A percentile compares a stretch with the other conserved stretches of the same genome.
phyloP scores from a whole-genome alignment of 2,329 filamentous ascomycete species.

The Paracorniculantispora psalliotae region DNA sequence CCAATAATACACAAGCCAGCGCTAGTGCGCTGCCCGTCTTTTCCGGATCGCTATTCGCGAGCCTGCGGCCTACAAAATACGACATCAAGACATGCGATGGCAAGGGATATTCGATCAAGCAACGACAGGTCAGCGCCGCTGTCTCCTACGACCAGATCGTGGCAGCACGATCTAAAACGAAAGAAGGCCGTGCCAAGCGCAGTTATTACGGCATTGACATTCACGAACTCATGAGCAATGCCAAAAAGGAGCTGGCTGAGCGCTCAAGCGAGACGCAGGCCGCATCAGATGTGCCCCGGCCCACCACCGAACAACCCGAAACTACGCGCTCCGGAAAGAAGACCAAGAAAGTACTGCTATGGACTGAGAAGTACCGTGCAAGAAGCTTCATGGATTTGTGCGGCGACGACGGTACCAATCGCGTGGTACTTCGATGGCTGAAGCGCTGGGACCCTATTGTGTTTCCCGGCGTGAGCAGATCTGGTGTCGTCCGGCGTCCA shows the following conservation, averaged over 20 bases:
- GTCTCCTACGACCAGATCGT: conserved; percentile 63
- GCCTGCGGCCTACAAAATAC: conserved; percentile 28
- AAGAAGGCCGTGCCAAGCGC: conserved; percentile 62
- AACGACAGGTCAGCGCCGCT: conserved; percentile 42
- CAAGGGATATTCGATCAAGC: conserved; percentile 48
- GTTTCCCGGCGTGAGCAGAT: conserved; percentile 69
- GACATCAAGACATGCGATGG: conserved; percentile 54
- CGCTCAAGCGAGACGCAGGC: conserved; percentile 19
- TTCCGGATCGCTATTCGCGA: conserved; percentile 23
- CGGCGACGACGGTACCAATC: conserved; percentile 90
- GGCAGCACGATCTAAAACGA: conserved; percentile 60
- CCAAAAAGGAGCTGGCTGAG: conserved; percentile 52
- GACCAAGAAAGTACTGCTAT: conserved; percentile 58
- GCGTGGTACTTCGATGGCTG: conserved; percentile 84
- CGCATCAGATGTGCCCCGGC: conserved; percentile 30
- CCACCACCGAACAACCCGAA: conserved; percentile 36
- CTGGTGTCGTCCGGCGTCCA: conserved; percentile 39
- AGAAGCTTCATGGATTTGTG: conserved; percentile 88
- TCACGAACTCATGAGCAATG: conserved; percentile 71
- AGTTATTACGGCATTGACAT: conserved; percentile 93
- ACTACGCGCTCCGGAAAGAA: conserved; percentile 28
- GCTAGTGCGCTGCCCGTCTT: conserved; percentile 22
- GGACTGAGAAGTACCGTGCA: conserved; percentile 97
- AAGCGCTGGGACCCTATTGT: conserved; percentile 93
- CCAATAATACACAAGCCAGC: conserved; percentile 1